phyloP scores from a whole-genome alignment of 2,329 filamentous ascomycete genomes.

The Scedosporium apiospermum region DNA sequence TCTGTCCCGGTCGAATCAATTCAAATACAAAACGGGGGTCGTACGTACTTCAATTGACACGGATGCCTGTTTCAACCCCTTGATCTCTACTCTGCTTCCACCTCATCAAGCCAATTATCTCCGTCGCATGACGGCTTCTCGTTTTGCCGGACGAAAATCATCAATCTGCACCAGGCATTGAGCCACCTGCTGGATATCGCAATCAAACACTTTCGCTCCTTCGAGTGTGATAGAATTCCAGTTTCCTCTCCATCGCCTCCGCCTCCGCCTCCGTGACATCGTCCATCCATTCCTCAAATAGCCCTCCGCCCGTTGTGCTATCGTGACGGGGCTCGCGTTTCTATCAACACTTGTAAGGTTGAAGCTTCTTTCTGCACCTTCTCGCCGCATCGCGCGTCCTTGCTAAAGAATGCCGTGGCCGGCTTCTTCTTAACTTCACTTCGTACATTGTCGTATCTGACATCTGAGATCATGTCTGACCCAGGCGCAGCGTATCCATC shows the following conservation, averaged over 20 bases:
- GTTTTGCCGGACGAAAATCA: slow-evolving; percentile 8
- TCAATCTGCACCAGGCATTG: slow-evolving; percentile 8
- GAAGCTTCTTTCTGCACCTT: neutral
- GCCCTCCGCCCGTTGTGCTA: neutral
- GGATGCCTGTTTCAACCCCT: neutral
- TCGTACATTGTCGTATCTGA: neutral
- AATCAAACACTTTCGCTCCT: neutral
- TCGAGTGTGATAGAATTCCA: neutral
- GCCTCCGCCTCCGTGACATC: neutral
- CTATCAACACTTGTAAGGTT: neutral
- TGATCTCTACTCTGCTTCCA: neutral
- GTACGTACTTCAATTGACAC: neutral
- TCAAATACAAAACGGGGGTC: neutral
- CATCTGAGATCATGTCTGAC: slow-evolving; percentile 3
- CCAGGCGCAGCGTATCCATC: neutral
- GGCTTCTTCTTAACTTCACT: neutral
- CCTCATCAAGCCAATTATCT: slow-evolving; percentile 5
- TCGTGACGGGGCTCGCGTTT: neutral
- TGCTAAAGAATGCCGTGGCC: neutral
- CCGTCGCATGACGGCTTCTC: slow-evolving; percentile 4
- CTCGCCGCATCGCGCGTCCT: neutral
- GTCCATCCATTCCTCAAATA: neutral
- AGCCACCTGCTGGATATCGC: neutral
- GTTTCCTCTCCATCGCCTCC: neutral
- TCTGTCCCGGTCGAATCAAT: neutral